Evolutionary conservation across 768 basidiomycete species (phyloP).

Genomic region (Xerocomellus chrysenteron): DNA sequence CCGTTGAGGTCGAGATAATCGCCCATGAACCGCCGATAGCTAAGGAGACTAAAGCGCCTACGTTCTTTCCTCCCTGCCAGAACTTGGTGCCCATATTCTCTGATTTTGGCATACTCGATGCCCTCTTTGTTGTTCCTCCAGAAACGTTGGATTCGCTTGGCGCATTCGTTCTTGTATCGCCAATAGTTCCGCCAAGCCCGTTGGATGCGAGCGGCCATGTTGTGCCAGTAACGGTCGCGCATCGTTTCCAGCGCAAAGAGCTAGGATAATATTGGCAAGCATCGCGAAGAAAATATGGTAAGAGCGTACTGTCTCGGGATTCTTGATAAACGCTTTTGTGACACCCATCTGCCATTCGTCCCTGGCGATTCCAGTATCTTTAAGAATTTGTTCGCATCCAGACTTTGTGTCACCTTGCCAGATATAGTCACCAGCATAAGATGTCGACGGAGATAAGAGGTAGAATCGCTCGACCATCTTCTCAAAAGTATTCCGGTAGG

Average conservation of each 20-base stretch:
- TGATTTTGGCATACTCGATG: constrained; percentile 81
- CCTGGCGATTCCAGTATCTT: constrained; percentile 91
- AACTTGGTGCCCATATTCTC: constrained; percentile 95
- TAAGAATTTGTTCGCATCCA: constrained; percentile 89
- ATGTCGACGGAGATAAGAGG: constrained; percentile 89
- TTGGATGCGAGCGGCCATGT: constrained; percentile 97
- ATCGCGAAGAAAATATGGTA: not conserved
- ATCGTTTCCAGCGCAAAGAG: constrained; percentile 98
- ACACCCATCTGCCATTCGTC: constrained; percentile 99
- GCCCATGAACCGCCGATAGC: constrained; percentile 92
- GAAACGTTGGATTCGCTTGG: constrained; percentile 92
- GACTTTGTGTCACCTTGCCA: constrained; percentile 91
- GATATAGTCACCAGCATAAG: constrained; percentile 97
- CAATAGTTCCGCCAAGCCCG: constrained; percentile 95
- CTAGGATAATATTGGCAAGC: constrained; percentile 39
- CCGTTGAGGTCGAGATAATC: constrained; percentile 94
- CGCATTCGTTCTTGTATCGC: constrained; percentile 94
- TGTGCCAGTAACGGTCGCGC: constrained; percentile 99
- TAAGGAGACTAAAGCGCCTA: constrained; percentile 87
- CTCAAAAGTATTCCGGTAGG: constrained; percentile 96
- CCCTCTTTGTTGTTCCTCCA: constrained; percentile 98
- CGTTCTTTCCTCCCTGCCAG: constrained; percentile 92
- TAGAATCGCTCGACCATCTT: constrained; percentile 99
- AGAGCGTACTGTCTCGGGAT: constrained; percentile 85
- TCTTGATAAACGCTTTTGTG: constrained; percentile 99